Percentiles rank a stretch among this genome's conserved stretches.
phyloP scores from a whole-genome alignment of 2,329 filamentous ascomycete genomes.

The Ceratocystis harringtonii region DNA sequence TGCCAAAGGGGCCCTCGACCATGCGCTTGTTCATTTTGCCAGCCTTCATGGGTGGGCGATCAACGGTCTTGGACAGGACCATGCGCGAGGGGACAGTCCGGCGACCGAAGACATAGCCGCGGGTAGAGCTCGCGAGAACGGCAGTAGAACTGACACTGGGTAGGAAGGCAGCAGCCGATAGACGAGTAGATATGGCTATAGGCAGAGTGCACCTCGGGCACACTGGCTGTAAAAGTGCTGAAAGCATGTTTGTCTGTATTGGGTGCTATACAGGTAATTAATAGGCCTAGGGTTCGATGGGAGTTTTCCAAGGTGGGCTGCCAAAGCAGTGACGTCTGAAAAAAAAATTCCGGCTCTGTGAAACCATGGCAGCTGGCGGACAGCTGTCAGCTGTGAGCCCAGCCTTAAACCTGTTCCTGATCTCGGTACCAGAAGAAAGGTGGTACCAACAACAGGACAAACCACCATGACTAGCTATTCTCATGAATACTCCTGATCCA shows the following conservation, averaged over 20 bases:
- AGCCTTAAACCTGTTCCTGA: not conserved
- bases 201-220: not conserved
- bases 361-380: not conserved
- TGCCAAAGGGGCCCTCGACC: constrained; percentile 36
- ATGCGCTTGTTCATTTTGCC: constrained; percentile 27
- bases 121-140: not conserved
- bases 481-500: no score
- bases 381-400: not conserved
- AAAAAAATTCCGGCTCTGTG: constrained; percentile 4
- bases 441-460: not conserved
- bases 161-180: not conserved
- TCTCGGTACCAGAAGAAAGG: not conserved
- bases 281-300: not conserved
- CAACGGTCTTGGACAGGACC: constrained; percentile 41
- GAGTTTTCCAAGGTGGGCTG: not conserved
- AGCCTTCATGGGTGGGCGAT: constrained; percentile 27
- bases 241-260: not conserved
- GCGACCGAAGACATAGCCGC: constrained; percentile 9
- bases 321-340: constrained; percentile 3
- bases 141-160: not conserved
- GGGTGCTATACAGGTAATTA: not conserved
- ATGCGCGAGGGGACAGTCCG: constrained; percentile 35
- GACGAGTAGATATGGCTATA: not conserved
- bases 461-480: no score
- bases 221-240: constrained; percentile 1